Evolutionary conservation across 148 eudicot species (phyloP), one percentile per base, ranked within the genome.

Genomic region (Rhododendron simsii): DNA sequence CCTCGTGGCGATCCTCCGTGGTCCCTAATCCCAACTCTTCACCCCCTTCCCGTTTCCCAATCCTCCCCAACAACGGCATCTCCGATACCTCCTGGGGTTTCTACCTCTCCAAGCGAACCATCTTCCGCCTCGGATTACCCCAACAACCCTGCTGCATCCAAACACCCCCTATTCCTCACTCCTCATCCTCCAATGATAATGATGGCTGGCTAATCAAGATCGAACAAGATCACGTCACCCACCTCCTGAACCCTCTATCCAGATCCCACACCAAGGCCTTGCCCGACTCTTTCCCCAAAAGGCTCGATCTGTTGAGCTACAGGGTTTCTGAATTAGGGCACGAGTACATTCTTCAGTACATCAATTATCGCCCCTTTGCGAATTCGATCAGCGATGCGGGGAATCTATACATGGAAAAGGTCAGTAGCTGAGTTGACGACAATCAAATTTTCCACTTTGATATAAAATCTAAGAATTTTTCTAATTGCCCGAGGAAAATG

Each of bases 151-250:
- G 80, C 50, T 81, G 80, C 26, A 23, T 45, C 50, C 75, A 59
- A 65, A 61, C 84, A 39, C 63, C 78, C 79, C 37, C 81, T 45
- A 50, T 81, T 89, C 33, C 74, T 7, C 20, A 13, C 67, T 26
- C 82, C 67, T 15, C 82, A 44, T 71, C 84, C 87, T 3, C 18
- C 63, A 47, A 47, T 47, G 11, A 47, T 47, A 55, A 16, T 55
- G 80, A 51, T 7, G 65, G 80, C 12, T 96, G 98, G 98, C 71
- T 96, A 48, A 85, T 96, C 88, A 96, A 96, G 87, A 85, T 91
- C 41, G 98, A 94, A 83, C 89, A 88, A 11, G 92, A 91, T 1
- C 55, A 81, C 8, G 78, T 81, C 9, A 87, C 86, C 86, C 93
- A 89, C 55, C 87, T 95, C 11, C 81, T 92, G 33, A 88, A 91